Evolutionary conservation across 1,139 yeast species (phyloP).

Genomic region (Wickerhamiella infanticola): DNA sequence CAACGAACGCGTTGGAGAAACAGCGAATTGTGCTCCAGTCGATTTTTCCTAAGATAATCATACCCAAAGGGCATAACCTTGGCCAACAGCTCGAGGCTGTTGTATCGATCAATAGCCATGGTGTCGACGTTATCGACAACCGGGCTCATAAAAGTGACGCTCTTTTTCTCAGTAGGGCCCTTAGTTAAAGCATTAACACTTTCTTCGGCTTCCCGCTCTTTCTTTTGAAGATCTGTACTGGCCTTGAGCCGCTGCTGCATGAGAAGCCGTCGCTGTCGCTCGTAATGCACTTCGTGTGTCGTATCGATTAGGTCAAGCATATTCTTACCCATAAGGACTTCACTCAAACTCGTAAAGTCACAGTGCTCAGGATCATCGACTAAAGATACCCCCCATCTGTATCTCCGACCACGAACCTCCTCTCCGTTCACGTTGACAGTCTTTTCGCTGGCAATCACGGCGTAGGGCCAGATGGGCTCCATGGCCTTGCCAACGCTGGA

Average conservation of each 20-base stretch:
- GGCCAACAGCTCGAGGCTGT: constrained; percentile 9
- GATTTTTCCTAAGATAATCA: constrained; percentile 5
- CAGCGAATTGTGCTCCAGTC: constrained; percentile 7
- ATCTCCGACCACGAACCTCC: constrained; percentile 45
- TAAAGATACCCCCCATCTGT: constrained; percentile 62
- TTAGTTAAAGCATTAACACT: background rate
- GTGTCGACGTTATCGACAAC: background rate
- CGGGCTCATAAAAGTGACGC: constrained; percentile 18
- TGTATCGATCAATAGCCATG: background rate
- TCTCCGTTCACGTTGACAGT: constrained; percentile 23
- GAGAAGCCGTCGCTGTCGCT: constrained; percentile 30
- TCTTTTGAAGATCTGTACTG: background rate
- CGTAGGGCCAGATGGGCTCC: constrained; percentile 32
- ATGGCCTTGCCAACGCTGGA: constrained; percentile 3
- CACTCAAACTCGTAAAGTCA: constrained; percentile 43
- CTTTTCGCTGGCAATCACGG: constrained; percentile 34
- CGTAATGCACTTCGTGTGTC: constrained; percentile 72
- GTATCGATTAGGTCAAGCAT: constrained; percentile 65
- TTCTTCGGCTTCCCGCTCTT: background rate
- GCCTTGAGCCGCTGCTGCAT: constrained; percentile 37
- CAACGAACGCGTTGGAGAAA: constrained; percentile 15
- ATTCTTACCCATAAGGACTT: constrained; percentile 47
- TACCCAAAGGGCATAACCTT: constrained; percentile 8
- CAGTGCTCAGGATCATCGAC: constrained; percentile 51
- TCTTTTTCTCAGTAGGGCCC: constrained; percentile 14